Evolutionary conservation across 176 grass and related monocot species (phyloP), one percentile per base, ranked within the genome.

Genomic region (Tillandsia fasciculata): DNA sequence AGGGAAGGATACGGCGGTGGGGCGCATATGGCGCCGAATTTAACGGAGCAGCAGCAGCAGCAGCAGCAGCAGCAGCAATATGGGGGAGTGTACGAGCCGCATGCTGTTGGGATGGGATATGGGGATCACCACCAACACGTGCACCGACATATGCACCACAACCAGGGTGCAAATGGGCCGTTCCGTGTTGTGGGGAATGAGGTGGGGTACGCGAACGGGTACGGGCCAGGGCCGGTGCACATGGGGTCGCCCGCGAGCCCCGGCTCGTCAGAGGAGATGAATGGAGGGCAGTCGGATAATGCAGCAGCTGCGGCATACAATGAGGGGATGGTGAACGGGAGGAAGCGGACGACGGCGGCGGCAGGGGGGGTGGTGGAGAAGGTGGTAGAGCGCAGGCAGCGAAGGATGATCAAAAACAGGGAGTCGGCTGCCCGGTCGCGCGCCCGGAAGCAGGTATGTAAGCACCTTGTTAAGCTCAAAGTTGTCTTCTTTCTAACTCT

Each of bases 351-450:
- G 10, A 26, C 74, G 26, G 77, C 78, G 9, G 70, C 81, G 69
- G 75, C 61, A 2, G 67, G 72, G 28, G 9, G 8, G 8, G 53
- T 22, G 0, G 52, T 72, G 2, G 86, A 92, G 73, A 97, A 83
- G 79, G 85, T 80, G 51, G 89, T 92, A 42, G 93, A 92, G 74
- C 84, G 84, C 51, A 84, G 82, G 65, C 93, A 97, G 74, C 78
- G 93, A 22, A 80, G 93, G 52, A 97, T 97, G 93, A 90, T 97
- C 79, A 97, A 97, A 81, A 97, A 97, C 74, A 78, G 86, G 0
- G 93, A 97, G 68, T 92, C 93, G 2, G 93, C 89, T 0, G 86
- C 93, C 9, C 68, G 89, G 10, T 97, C 93, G 7, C 89, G 93
- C 2, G 93, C 93, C 51, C 82, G 89, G 49, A 97, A 97, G 68